Base-by-base conservation (phyloP, 2,329 filamentous ascomycete genomes). In the Colletotrichum truncatum region DNA sequence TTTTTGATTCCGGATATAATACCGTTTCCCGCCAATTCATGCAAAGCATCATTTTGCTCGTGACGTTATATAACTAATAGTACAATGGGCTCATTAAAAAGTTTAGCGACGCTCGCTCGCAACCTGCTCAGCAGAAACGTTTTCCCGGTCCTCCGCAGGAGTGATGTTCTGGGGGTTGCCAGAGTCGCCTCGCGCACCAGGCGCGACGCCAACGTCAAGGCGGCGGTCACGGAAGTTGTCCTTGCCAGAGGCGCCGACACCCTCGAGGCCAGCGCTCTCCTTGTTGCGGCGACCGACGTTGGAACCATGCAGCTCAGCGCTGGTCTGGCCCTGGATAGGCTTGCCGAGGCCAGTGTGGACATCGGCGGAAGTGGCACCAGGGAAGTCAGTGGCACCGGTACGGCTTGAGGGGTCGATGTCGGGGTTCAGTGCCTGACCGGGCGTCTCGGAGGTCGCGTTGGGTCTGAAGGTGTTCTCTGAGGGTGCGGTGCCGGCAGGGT, bases 401-500 rank as follows among this genome's bases (percentile, higher is more conserved):
- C 69, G 61, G 8, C 68, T 66, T 26, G 71, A 64, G 23, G 72
- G 68, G 25, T 74, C 68, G 5, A 71, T 67, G 57, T 77, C 75
- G 39, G 70, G 66, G 48, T 65, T 65, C 56, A 65, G 62, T 12
- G 77, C 75, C 58, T 80, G 78, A 6, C 76, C 76, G 9, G 80
- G 75, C 14, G 73, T 64, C 41, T 81, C 78, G 30, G 68, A 66
- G 14, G 71, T 65, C 1, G 79, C 71, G 51, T 80, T 76, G 10
- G 84, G 81, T 39, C 75, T 69, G 73, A 78, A 82, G 9, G 76
- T 78, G 57, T 74, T 52, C 54, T 80, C 73, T 12, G 65, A 65
- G 3, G 91, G 91, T 0, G 91, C 91, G 4, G 87, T 86, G 64
- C 91, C 91, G 0, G 89, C 77, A 0, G 89, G 83, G 34, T 88